Evolutionary conservation across 1,284 basidiomycete genomes (phyloP), one percentile per base, ranked within the genome.

Genomic region (Malassezia brasiliensis): DNA sequence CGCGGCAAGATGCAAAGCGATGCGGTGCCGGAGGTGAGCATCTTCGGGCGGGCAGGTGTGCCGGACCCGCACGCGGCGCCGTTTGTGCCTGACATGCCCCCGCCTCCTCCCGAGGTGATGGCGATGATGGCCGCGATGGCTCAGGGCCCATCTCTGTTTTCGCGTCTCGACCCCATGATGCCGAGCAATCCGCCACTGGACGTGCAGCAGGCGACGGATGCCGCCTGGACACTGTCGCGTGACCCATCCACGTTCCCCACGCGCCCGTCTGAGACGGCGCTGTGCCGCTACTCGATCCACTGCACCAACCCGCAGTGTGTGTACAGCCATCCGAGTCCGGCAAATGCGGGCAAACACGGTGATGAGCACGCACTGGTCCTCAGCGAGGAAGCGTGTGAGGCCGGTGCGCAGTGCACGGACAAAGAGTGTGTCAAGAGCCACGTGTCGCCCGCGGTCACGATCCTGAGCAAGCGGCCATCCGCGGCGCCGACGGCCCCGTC

Each of bases 231-330:
- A 8, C 11, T 14, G 47, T 17, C 17, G 31, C 49, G 36, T 31
- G 50, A 47, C 32, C 37, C 34, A 11, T 41, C 51, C 0, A 25
- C 48, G 32, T 72, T 71, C 50, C 70, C 72, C 2, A 55, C 50
- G 1, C 38, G 36, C 8, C 72, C 72, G 0, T 47, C 53, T 19
- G 54, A 71, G 22, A 38, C 56, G 2, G 56, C 66, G 8, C 52
- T 69, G 19, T 74, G 72, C 45, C 63, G 68, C 4, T 74, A 62
- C 52, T 62, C 60, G 32, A 40, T 67, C 0, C 52, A 52, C 9
- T 74, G 72, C 58, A 74, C 72, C 19, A 68, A 69, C 36, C 69
- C 69, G 2, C 56, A 65, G 59, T 74, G 72, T 42, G 30, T 38
- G 5, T 74, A 68, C 60, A 62, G 61, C 25, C 72, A 74, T 42